These are phyloP conservation scores for Dioscorea cayenensis DNA, from an alignment of 116 monocot species.

Conservation along the genomic window DNA sequence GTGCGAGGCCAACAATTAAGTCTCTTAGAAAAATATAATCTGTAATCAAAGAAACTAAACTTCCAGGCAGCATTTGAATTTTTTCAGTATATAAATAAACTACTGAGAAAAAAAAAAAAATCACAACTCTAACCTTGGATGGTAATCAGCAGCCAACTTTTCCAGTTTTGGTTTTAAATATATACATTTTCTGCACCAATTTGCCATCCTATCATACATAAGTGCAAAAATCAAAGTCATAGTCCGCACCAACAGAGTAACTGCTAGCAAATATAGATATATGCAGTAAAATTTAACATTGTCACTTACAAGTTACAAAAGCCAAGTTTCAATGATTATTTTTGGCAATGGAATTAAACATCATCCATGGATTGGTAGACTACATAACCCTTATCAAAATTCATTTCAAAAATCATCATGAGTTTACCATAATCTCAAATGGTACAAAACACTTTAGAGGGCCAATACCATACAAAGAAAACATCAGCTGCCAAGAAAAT, in stretches of 20 bases:
- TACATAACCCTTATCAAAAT: too few species aligned
- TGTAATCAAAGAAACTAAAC: neutral
- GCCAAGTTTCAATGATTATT: too few species aligned
- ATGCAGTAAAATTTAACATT: too few species aligned
- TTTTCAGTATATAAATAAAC: neutral
- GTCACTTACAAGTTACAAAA: too few species aligned
- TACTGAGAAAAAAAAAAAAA: neutral
- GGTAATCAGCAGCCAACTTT: constrained; percentile 77
- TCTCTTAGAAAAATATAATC: neutral
- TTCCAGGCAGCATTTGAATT: neutral
- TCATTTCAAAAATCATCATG: too few species aligned
- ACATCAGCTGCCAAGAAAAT: too few species aligned
- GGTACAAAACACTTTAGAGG: too few species aligned
- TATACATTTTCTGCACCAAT: constrained; percentile 98
- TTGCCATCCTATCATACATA: constrained; percentile 66
- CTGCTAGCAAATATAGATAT: too few species aligned
- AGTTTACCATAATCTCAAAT: too few species aligned
- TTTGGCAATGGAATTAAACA: too few species aligned
- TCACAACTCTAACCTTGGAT: constrained; percentile 60
- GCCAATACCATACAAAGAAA: too few species aligned
- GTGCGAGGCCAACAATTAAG: neutral
- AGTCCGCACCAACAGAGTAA: neutral
- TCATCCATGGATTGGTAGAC: too few species aligned
- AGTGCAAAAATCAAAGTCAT: neutral
- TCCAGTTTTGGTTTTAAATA: constrained; percentile 98